Evolutionary conservation across 176 grass and related monocot species (phyloP).

Genomic region (Neostapfia colusana): DNA sequence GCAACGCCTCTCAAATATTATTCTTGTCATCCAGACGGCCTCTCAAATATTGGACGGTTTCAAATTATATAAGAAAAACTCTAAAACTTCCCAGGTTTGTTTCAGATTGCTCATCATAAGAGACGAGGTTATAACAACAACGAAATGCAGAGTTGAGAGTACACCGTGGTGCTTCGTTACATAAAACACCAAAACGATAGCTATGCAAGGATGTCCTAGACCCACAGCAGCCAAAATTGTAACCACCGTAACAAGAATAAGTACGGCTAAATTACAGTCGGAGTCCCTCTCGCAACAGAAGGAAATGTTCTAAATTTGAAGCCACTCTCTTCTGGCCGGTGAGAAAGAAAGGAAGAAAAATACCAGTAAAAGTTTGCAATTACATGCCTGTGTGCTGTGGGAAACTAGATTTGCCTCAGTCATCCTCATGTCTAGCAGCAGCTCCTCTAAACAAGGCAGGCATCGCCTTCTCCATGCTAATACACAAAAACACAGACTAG

Average conservation of each 20-base stretch:
- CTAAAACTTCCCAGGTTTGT: too few species aligned
- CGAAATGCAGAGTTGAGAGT: neutral
- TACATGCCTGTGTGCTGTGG: constrained; percentile 46
- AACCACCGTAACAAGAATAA: neutral
- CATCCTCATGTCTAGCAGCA: constrained; percentile 46
- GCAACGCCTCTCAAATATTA: too few species aligned
- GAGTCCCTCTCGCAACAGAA: constrained; percentile 36
- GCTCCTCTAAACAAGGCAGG: constrained; percentile 54
- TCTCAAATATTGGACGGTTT: too few species aligned
- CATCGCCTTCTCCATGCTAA: constrained; percentile 34
- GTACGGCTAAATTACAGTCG: constrained; percentile 18
- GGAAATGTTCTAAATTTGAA: constrained; percentile 22
- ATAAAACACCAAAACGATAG: neutral
- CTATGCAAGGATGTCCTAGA: constrained; percentile 17
- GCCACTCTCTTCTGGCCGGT: constrained; percentile 20
- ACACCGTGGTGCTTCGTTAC: neutral
- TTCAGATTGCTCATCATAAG: too few species aligned
- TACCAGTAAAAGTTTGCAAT: constrained; percentile 31
- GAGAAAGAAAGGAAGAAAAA: neutral
- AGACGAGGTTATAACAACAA: too few species aligned
- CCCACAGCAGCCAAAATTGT: constrained; percentile 16
- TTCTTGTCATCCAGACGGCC: too few species aligned
- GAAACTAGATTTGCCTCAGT: constrained; percentile 37
- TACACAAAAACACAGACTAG: constrained; percentile 43
- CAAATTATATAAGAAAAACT: too few species aligned